Percentiles rank a stretch among this genome's conserved stretches.
These are phyloP conservation scores for Pseudocercospora fijiensis DNA, from an alignment of 2,329 filamentous ascomycete genomes.

Conservation along the genomic window DNA sequence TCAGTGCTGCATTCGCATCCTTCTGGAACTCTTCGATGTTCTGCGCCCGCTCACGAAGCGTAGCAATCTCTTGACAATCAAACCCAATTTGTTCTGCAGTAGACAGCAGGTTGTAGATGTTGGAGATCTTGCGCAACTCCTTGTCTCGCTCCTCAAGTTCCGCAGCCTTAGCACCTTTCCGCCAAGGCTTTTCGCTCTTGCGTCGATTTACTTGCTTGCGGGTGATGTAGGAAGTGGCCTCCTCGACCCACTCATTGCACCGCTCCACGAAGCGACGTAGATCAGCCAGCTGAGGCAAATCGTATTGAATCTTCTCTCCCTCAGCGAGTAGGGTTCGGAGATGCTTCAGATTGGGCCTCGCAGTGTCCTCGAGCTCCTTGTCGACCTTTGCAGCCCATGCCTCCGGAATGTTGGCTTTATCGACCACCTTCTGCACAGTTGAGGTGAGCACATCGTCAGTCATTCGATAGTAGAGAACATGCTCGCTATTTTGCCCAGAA, in stretches of 20 bases:
- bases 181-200: conserved; percentile 88
- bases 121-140: conserved; percentile 83
- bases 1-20: conserved; percentile 68
- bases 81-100: conserved; percentile 87
- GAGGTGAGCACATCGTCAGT: conserved; percentile 67
- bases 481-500: conserved; percentile 54
- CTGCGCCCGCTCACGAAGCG: conserved; percentile 79
- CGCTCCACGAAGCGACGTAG: conserved; percentile 88
- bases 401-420: conserved; percentile 83
- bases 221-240: conserved; percentile 92
- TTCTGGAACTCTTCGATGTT: conserved; percentile 82
- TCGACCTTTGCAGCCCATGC: conserved; percentile 89
- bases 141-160: conserved; percentile 81
- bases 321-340: conserved; percentile 82
- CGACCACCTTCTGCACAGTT: conserved; percentile 72
- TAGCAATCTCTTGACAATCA: conserved; percentile 85
- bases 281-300: conserved; percentile 75
- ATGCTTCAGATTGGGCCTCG: conserved; percentile 79
- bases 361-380: conserved; percentile 76
- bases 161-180: conserved; percentile 66
- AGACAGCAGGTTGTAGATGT: conserved; percentile 78
- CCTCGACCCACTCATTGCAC: conserved; percentile 97
- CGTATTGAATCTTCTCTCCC: conserved; percentile 93
- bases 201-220: conserved; percentile 96
- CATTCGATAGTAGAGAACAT: conserved; percentile 75